Evolutionary conservation across 768 basidiomycete genomes (phyloP).

Genomic region (Suillus clintonianus): DNA sequence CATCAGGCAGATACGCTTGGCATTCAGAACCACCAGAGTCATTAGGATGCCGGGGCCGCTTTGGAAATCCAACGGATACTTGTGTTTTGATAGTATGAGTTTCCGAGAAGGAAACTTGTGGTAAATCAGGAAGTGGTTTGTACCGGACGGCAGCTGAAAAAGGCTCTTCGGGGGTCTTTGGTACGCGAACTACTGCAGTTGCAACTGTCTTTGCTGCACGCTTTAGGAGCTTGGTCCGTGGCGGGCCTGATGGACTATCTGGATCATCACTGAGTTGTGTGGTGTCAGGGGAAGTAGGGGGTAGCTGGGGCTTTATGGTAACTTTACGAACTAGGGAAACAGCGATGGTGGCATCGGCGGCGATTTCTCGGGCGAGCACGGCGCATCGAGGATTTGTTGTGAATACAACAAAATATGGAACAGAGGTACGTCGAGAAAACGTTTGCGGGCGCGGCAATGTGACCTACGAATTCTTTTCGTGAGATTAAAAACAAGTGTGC

Average conservation of each 20-base stretch:
- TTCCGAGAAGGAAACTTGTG: slow-evolving; percentile 18
- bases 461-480: slow-evolving; percentile 40
- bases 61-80: slow-evolving; percentile 71
- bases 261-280: slow-evolving; percentile 51
- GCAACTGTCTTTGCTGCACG: slow-evolving; percentile 32
- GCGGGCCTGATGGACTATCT: slow-evolving; percentile 19
- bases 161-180: slow-evolving; percentile 11
- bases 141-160: slow-evolving; percentile 5
- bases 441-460: slow-evolving; percentile 63
- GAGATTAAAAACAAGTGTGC: neutral
- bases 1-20: slow-evolving; percentile 60
- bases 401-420: slow-evolving; percentile 76
- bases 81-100: slow-evolving; percentile 32
- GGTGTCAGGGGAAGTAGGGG: slow-evolving; percentile 44
- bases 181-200: slow-evolving; percentile 12
- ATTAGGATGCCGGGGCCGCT: slow-evolving; percentile 50
- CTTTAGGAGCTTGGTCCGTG: slow-evolving; percentile 28
- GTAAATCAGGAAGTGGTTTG: slow-evolving; percentile 30
- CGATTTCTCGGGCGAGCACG: slow-evolving; percentile 61
- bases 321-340: slow-evolving; percentile 66
- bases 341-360: slow-evolving; percentile 70
- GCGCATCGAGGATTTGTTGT: slow-evolving; percentile 60
- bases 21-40: slow-evolving; percentile 48
- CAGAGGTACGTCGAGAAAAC: slow-evolving; percentile 61
- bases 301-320: slow-evolving; percentile 45